phyloP scores from a whole-genome alignment of 148 eudicot species.

The Rhododendron williamsianum region DNA sequence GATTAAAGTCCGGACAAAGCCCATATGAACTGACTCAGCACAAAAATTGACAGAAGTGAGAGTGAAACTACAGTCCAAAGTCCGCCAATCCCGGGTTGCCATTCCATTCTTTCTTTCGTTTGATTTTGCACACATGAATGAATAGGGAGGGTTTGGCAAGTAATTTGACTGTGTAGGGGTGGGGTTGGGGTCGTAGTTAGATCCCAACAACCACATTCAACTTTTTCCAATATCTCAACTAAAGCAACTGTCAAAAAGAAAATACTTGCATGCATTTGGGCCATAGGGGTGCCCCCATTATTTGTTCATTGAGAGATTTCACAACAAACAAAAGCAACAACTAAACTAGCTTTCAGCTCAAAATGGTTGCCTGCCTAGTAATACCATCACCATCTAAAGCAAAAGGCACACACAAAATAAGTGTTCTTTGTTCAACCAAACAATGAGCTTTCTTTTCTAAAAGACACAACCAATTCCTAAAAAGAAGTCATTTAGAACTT shows the following conservation, averaged over 20 bases:
- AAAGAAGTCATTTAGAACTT: neutral
- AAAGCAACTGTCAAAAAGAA: conserved; percentile 7
- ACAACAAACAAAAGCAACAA: conserved; percentile 7
- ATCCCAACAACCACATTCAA: neutral
- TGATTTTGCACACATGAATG: neutral
- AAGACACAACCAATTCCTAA: conserved; percentile 14
- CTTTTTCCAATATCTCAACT: conserved; percentile 7
- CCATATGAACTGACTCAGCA: neutral
- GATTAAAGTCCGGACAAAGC: neutral
- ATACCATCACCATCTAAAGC: conserved; percentile 4
- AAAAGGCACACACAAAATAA: conserved; percentile 7
- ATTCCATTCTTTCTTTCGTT: neutral
- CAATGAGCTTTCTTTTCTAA: conserved; percentile 14
- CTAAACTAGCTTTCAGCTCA: neutral
- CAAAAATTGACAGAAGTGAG: neutral
- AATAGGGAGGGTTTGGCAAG: neutral
- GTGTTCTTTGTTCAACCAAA: conserved; percentile 18
- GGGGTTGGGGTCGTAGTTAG: neutral
- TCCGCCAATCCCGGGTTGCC: neutral
- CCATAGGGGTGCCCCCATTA: conserved; percentile 8
- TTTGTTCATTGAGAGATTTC: neutral
- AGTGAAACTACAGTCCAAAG: neutral
- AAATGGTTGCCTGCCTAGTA: conserved; percentile 14
- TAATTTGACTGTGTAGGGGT: neutral
- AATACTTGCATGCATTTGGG: neutral